Conservation (phyloP, 2,329 filamentous ascomycete genomes). For the Mollisiaceae sp. region DNA sequence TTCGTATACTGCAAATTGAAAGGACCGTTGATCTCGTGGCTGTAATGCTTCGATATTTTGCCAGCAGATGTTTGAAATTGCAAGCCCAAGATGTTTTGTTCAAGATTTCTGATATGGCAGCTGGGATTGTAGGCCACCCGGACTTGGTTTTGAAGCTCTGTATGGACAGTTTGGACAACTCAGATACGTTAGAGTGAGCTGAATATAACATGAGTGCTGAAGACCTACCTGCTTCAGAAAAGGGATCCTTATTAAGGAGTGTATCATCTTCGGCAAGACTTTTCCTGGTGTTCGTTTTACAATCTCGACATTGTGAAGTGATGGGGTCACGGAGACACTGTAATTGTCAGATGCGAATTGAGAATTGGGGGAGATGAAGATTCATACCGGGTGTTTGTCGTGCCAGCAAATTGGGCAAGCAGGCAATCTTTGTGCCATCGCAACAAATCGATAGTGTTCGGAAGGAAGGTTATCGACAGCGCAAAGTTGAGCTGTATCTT, state of each 20-base stretch:
- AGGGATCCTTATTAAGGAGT: background rate
- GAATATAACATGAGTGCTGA: background rate
- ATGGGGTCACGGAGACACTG: slow-evolving; percentile 1
- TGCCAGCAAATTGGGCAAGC: background rate
- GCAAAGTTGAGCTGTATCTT: background rate
- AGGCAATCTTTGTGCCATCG: background rate
- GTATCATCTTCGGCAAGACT: background rate
- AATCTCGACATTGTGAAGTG: background rate
- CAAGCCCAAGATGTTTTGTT: background rate
- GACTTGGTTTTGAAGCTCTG: background rate
- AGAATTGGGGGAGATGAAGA: background rate
- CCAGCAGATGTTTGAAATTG: background rate
- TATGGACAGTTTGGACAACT: slow-evolving; percentile 1
- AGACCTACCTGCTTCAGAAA: background rate
- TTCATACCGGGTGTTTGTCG: background rate
- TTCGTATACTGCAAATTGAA: background rate
- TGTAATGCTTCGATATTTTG: background rate
- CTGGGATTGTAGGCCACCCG: background rate
- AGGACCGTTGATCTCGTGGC: background rate
- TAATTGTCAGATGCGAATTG: background rate
- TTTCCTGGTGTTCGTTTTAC: background rate
- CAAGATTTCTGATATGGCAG: background rate
- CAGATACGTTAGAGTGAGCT: background rate
- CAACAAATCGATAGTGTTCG: background rate
- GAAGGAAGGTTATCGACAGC: background rate